Evolutionary conservation across 2,329 filamentous ascomycete genomes (phyloP), one percentile per base, ranked within the genome.

Genomic region (Aspergillus sojae): DNA sequence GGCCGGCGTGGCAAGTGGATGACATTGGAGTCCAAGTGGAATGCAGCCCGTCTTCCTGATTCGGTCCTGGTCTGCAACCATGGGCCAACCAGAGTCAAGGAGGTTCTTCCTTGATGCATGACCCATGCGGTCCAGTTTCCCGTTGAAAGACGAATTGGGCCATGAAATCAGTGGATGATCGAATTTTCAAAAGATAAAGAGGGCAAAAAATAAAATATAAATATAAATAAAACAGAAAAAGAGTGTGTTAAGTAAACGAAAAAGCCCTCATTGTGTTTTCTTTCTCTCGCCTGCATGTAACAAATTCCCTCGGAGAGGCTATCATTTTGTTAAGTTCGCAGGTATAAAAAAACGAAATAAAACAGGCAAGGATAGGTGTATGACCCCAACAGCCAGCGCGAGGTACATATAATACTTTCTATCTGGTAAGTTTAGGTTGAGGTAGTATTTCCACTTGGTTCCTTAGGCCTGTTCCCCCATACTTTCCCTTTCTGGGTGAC

Each of bases 401-500:
- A 48, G 45, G 45, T 28, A 48, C 45, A 11, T 11, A 30, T 30
- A 23, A 34, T 61, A 54, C 57, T 57, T 30, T 19, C 26, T 30
- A 10, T 26, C 10, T 28, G 43, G 39, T 48, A 45, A 12, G 26
- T 16, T 6, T 45, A 32, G 45, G 39, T 12, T 36, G 30, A 52
- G 46, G 46, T 50, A 50, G 46, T 50, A 50, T 50, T 50, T 30
- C 46, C 46, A 50, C 46, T 30, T 50, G 46, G 46, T 50, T 48
- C 57, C 56, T 46, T 32, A 58, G 19, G 41, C 41, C 34, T 34
- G 21, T 61, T 59, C 58, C 39, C 57, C 62, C 62, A 48, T 61
- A 39, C 63, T 65, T 67, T 46, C 63, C 65, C 50, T 28, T 52
- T 58, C 57, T 61, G 66, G 57, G 56, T 61, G 55, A 52, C 57